Evolutionary conservation across 345 rosid genomes (phyloP).

Genomic region (Gossypium rotundifolium): DNA sequence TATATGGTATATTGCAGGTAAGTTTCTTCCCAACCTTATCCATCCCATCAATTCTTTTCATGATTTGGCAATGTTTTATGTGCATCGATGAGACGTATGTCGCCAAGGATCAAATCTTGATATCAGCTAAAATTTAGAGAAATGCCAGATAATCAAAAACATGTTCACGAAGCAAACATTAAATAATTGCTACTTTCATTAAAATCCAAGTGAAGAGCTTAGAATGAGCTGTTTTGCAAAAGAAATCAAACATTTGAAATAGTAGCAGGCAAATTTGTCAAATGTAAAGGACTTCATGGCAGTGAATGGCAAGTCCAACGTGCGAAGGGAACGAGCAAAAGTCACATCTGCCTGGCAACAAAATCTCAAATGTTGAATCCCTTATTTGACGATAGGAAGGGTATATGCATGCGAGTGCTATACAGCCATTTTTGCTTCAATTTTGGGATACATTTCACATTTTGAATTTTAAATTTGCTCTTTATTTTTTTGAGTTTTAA

Average conservation of each 20-base stretch:
- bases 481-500: not conserved
- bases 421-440: conserved; percentile 17
- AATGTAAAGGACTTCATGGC: conserved; percentile 16
- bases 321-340: conserved; percentile 13
- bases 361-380: conserved; percentile 19
- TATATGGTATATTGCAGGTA: not conserved
- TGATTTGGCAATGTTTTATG: not conserved
- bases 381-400: conserved; percentile 12
- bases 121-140: too few relatives aligned
- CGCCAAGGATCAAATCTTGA: too few relatives aligned
- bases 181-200: not conserved
- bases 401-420: conserved; percentile 15
- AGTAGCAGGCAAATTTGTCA: conserved; percentile 24
- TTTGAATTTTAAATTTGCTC: not conserved
- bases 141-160: not conserved
- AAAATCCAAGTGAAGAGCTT: conserved; percentile 4
- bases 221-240: conserved; percentile 31
- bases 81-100: not conserved
- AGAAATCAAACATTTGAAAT: conserved; percentile 1
- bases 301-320: conserved; percentile 11
- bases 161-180: not conserved
- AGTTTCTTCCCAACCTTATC: not conserved
- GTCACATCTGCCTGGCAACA: conserved; percentile 37
- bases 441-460: conserved; percentile 20
- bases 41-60: not conserved